Base-by-base conservation (phyloP, 192 early-diverging fungal species). In the Mortierella antarctica region DNA sequence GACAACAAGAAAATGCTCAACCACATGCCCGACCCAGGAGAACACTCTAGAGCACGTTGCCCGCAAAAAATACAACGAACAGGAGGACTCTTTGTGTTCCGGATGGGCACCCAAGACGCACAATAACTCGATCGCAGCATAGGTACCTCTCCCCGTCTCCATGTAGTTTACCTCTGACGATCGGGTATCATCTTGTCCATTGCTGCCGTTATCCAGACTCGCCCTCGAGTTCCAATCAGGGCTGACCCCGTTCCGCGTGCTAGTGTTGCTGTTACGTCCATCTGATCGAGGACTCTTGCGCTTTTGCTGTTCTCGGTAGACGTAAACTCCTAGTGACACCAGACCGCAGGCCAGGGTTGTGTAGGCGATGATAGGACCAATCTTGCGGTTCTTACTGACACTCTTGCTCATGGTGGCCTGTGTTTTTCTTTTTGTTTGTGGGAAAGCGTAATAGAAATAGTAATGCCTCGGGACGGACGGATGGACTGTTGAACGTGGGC, bases 331-430 rank as follows among this genome's bases (percentile, higher is more conserved):
- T 1, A 72, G 14, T 0, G 77, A 80, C 48, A 72, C 59, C 45
- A 80, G 14, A 47, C 67, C 67, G 54, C 63, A 67, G 46, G 77
- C 77, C 51, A 80, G 46, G 14, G 77, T 68, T 31, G 77, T 72
- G 61, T 80, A 80, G 39, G 77, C 70, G 48, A 80, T 13, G 45
- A 80, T 9, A 10, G 70, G 65, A 18, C 70, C 77, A 20, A 80
- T 52, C 57, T 68, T 71, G 23, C 70, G 46, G 47, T 57, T 68
- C 70, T 68, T 80, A 46, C 39, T 66, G 17, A 61, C 48, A 20
- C 7, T 72, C 50, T 68, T 71, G 70, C 77, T 80, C 77, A 80
- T 80, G 67, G 18, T 50, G 64, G 18, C 11, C 31, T 31, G 31
- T 31, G 31, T 31, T 31, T 31, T 31, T 31, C 31, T 31, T 31